Base-by-base conservation (phyloP, 805 yeast genomes). In the Metschnikowia similis region DNA sequence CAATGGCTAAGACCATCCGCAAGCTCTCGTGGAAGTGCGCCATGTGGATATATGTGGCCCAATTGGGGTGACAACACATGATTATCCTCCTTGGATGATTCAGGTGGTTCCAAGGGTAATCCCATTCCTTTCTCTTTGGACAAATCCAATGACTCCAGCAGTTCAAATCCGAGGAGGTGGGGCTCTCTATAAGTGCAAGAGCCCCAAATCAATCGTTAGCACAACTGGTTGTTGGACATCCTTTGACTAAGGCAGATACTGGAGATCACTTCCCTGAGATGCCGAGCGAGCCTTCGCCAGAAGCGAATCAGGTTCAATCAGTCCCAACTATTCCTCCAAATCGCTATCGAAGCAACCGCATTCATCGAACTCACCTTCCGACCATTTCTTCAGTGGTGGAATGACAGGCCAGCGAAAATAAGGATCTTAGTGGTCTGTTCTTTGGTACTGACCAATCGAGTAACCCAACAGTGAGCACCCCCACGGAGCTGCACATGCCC, bases 121-220 rank as follows among this genome's bases (percentile, higher is more conserved):
- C 51, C 42, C n/a, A 48, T 48, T 38, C 50, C 54, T 8, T 54
- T 57, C 29, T 41, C 51, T 16, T 47, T 55, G 36, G 56, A 49
- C 13, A 47, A 45, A 7, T 48, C 50, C 10, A 52, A 50, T 11
- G 45, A 50, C 35, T 55, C 56, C 13, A 51, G 51, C 10, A 65
- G 60, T 26, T 57, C 64, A 4, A 54, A 11, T 66, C 66, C 13
- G 61, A 59, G 21, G 64, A 66, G 30, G 71, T 60, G 14, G 74
- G 73, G 3, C 63, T 73, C 41, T 68, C 73, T 3, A 72, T 73
- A 32, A 66, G 65, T 5, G 66, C 77, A 3, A 59, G 72, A 48
- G 60, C 62, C 39, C 70, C 76, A 10, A 70, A 75, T 59, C 76
- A 72, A 52, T 66, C 74, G 30, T 61, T 73, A 48, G 77, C 76